Base-by-base conservation (phyloP, 2,329 filamentous ascomycete species). In the Penicillium janthinellum region DNA sequence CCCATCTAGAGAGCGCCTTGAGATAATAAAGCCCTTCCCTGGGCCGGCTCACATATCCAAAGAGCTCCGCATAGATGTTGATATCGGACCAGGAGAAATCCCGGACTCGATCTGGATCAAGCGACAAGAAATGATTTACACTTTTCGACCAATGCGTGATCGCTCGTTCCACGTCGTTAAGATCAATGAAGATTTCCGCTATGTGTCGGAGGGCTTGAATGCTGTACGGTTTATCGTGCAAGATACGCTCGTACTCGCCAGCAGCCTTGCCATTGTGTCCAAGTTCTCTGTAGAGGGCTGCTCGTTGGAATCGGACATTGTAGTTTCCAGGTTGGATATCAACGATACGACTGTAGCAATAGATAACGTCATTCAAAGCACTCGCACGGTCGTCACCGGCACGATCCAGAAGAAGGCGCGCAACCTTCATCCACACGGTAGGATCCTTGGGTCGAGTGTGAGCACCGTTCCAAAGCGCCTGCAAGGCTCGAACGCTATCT, bases 51-150 rank as follows among this genome's bases (percentile, higher is more conserved):
- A 86, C 76, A 50, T 88, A 85, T 31, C 87, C 86, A 61, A 93
- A 87, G 17, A 98, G 82, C 69, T 97, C 92, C 41, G 92, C 84
- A 66, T 95, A 96, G 56, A 93, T 89, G 61, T 92, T 90, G 44
- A 96, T 81, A 73, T 98, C 90, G 55, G 89, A 88, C 94, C 94
- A 99, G 51, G 82, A 79, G 49, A 86, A 80, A 31, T 81, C 77
- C 3, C 73, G 75, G 11, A 75, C 76, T 17, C 81, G 76, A 37
- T 79, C 75, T 2, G 79, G 73, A 17, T 78, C 72, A n/a, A 78
- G 70, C 10, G 73, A 74, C 53, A 77, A 70, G 61, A 82, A 83
- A 63, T 83, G 77, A 4, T 77, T 70, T 45, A 88, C 81, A 20
- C 83, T 82, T 20, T 77, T 73, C 17, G 85, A 79, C 68, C 86